phyloP scores from a whole-genome alignment of 106 monocot genomes.

The Dendrobium officinale region DNA sequence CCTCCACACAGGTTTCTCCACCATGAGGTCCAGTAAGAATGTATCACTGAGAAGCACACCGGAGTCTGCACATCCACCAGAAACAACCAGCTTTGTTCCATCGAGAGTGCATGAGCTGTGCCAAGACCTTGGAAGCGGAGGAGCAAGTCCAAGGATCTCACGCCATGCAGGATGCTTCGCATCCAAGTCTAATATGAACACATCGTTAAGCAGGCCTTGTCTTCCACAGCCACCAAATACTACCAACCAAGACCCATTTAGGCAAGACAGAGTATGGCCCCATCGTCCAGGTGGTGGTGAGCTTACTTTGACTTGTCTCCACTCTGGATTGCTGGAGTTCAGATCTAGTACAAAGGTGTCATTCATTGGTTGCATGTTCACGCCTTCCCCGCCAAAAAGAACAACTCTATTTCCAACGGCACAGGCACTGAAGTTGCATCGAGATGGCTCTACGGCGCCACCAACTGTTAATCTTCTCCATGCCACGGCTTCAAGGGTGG shows the following conservation, averaged over 20 bases:
- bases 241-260: constrained; percentile 90
- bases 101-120: constrained; percentile 94
- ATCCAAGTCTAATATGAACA: constrained; percentile 86
- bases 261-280: constrained; percentile 85
- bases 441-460: constrained; percentile 88
- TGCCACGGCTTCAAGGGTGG: constrained; percentile 85
- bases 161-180: constrained; percentile 87
- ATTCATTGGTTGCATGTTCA: constrained; percentile 99
- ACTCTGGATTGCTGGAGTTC: constrained; percentile 75
- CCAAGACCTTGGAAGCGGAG: constrained; percentile 88
- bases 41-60: constrained; percentile 94
- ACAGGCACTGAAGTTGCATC: constrained; percentile 96
- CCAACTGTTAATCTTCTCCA: constrained; percentile 85
- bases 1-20: constrained; percentile 88
- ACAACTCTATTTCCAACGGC: constrained; percentile 91
- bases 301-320: constrained; percentile 82
- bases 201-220: constrained; percentile 88
- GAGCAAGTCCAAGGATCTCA: constrained; percentile 69
- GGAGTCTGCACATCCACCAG: constrained; percentile 94
- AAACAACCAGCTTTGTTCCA: constrained; percentile 87
- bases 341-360: constrained; percentile 94
- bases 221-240: constrained; percentile 91
- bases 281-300: constrained; percentile 90
- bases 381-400: constrained; percentile 92
- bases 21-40: constrained; percentile 73